A percentile compares a stretch with the other conserved stretches of the same genome.
Evolutionary conservation across 176 grass and related monocot species (phyloP).

Genomic region (Cocos nucifera): DNA sequence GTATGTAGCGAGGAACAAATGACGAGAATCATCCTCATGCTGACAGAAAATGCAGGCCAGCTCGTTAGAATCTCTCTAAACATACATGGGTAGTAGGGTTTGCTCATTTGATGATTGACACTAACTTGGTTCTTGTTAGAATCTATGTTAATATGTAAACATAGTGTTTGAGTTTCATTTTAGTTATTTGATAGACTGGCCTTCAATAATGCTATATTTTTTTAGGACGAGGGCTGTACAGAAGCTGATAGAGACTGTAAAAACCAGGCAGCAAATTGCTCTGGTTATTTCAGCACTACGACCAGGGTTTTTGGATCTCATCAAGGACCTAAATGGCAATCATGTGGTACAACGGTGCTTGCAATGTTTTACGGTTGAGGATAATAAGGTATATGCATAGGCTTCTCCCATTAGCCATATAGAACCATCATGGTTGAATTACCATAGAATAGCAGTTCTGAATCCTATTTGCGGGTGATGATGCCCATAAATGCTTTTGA

Average conservation of each 20-base stretch:
- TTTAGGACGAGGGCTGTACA: conserved; percentile 72
- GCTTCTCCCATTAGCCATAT: no score
- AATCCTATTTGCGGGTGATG: no score
- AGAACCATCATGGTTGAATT: no score
- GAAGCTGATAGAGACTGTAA: conserved; percentile 68
- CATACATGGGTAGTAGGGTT: conserved; percentile 50
- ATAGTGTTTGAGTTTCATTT: no score
- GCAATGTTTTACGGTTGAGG: conserved; percentile 36
- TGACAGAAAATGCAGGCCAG: conserved; percentile 30
- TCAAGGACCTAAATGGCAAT: conserved; percentile 71
- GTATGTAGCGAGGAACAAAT: conserved; percentile 57
- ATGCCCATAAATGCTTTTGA: no score
- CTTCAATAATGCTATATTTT: background rate
- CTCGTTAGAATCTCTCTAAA: conserved; percentile 66
- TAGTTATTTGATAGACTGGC: no score
- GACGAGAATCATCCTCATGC: conserved; percentile 35
- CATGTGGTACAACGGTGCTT: conserved; percentile 80
- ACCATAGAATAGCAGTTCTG: no score
- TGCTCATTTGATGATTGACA: background rate
- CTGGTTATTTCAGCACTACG: conserved; percentile 41
- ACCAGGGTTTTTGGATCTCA: conserved; percentile 55
- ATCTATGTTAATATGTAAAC: no score
- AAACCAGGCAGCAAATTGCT: conserved; percentile 46
- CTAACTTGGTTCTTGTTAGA: no score
- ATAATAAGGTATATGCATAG: conserved; percentile 58